Evolutionary conservation across 345 rosid genomes (phyloP), one percentile per base, ranked within the genome.

Genomic region (Boechera retrofracta): DNA sequence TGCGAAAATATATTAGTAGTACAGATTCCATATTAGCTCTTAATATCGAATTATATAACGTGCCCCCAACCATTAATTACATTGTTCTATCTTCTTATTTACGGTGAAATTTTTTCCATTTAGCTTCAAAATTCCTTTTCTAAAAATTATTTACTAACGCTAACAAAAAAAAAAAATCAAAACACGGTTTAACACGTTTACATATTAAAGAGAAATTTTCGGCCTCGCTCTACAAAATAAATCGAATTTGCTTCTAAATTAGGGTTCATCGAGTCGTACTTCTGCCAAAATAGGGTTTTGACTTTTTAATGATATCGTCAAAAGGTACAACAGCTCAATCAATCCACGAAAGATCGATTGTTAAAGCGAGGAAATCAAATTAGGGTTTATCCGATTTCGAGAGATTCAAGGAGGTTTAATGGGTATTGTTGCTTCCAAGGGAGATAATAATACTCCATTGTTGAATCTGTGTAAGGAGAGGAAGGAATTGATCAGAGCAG

Each of bases 381-480:
- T 67, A 74, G 78, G 73, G 73, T 67, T 67, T 2, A 61, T 52
- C 42, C 4, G 13, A 60, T 74, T 31, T 62, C 6, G 3, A 11
- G 66, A 48, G 67, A 38, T 26, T 44, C 48, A 11, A 12, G 15
- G 5, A 13, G 48, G n/a, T 61, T 26, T 13, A 32, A 76, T 77
- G 75, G 80, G 80, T 63, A 45, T 41, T 21, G 64, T 69, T 42
- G 53, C 31, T 64, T 77, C 79, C 13, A 81, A 59, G 66, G 76
- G 49, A 11, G 73, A 81, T 18, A 47, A 33, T 5, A 56, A 56
- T 21, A 66, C 80, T 11, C 80, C 77, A 47, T 64, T 83, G 76
- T 28, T 81, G 71, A 78, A 29, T 52, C 84, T 78, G 6, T 83
- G 86, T 38, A 72, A 65, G 13, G 84, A 81, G 76, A 81, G 82